Evolutionary conservation across 2,329 filamentous ascomycete species (phyloP).

Genomic region (Pseudogymnoascus sp.): DNA sequence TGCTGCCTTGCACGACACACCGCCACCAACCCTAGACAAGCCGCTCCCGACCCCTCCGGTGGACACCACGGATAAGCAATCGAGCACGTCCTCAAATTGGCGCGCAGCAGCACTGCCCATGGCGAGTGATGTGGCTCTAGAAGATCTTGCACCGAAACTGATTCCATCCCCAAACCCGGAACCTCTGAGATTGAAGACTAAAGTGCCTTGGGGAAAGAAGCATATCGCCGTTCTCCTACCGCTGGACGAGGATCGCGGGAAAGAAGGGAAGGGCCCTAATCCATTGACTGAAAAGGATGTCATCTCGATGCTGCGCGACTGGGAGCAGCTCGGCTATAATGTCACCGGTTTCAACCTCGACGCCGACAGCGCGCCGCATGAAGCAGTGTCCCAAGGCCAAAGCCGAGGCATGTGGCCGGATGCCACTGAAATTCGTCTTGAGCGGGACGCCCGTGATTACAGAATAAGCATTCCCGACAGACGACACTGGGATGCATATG

Average conservation of each 20-base stretch:
- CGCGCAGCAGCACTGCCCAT: constrained; percentile 18
- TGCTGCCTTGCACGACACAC: constrained; percentile 2
- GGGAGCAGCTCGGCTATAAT: constrained; percentile 64
- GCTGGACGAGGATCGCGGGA: constrained; percentile 58
- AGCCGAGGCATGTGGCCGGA: constrained; percentile 64
- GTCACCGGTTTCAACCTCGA: constrained; percentile 61
- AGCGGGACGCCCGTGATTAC: constrained; percentile 47
- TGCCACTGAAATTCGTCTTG: constrained; percentile 48
- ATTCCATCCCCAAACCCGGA: constrained; percentile 28
- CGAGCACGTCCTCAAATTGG: constrained; percentile 13
- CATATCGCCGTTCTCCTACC: constrained; percentile 66
- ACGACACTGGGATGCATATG: constrained; percentile 65
- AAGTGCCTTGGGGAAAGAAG: constrained; percentile 68
- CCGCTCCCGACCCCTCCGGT: constrained; percentile 4
- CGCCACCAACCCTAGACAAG: constrained; percentile 8
- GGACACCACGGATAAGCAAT: not conserved
- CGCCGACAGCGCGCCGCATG: constrained; percentile 30
- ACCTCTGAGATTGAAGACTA: constrained; percentile 60
- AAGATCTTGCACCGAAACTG: constrained; percentile 13
- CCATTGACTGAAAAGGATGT: constrained; percentile 52
- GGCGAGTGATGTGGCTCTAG: constrained; percentile 11
- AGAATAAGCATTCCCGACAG: constrained; percentile 56
- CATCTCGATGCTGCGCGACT: constrained; percentile 54
- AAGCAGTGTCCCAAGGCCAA: constrained; percentile 35
- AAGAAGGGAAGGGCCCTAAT: constrained; percentile 44